Base-by-base conservation (phyloP, 495 filamentous ascomycete species). In the Podospora australis region DNA sequence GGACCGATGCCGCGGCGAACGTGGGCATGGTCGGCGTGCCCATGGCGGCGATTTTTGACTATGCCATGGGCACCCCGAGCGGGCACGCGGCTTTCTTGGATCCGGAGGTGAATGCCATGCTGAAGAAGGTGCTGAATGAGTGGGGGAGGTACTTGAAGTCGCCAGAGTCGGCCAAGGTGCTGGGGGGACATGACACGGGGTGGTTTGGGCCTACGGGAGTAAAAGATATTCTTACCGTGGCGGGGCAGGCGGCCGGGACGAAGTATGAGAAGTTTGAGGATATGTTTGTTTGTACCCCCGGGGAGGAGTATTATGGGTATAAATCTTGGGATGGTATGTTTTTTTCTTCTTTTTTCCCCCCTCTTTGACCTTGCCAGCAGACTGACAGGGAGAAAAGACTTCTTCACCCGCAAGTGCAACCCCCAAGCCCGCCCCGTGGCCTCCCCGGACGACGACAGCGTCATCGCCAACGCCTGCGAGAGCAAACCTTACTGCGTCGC, bases 321-420 rank as follows among this genome's bases (percentile, higher is more conserved):
- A 74, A 69, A 32, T 87, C 82, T 1, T 88, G 85, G 85, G 83
- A 90, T 50, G n/a, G n/a, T n/a, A n/a, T n/a, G n/a, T n/a, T n/a
- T n/a, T n/a, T n/a, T n/a, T 66, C 68, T 70, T 49, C 41, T 67
- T 49, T 16, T 8, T 26, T 9, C 32, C 16, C 35, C 17, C 40
- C 10, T 16, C 4, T 47, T 9, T 38, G n/a, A n/a, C n/a, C n/a
- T n/a, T n/a, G n/a, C n/a, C n/a, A n/a, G n/a, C n/a, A n/a, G n/a
- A n/a, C n/a, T n/a, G n/a, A n/a, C n/a, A n/a, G n/a, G n/a, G n/a
- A n/a, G n/a, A n/a, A 8, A 20, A 71, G 71, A 82, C 47, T 90
- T 88, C 68, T 90, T 90, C 67, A 86, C 81, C 0, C 78, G 86
- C 13, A 35, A 69, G 2, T 75, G 86, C 43, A 68, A 68, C 1